A percentile compares a stretch with the other conserved stretches of the same genome.
phyloP scores from a whole-genome alignment of 345 rosid genomes.

The Zanthoxylum bungeanum region DNA sequence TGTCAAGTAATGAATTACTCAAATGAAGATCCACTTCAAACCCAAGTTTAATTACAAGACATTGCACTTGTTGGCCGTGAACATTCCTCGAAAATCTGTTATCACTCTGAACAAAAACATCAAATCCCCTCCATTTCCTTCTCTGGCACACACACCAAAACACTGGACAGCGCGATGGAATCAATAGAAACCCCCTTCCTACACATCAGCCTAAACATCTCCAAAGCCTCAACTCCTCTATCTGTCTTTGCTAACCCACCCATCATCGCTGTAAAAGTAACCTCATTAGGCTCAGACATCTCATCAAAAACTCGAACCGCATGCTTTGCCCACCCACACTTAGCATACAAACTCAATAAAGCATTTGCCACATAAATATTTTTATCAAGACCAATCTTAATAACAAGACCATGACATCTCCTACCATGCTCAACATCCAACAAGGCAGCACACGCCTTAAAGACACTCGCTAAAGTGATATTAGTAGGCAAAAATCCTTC shows the following conservation, averaged over 20 bases:
- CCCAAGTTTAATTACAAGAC: conserved; percentile 54
- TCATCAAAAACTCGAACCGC: conserved; percentile 42
- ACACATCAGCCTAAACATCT: conserved; percentile 51
- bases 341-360: conserved; percentile 63
- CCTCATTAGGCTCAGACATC: conserved; percentile 51
- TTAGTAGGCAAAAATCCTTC: conserved; percentile 59
- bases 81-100: conserved; percentile 12
- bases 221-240: conserved; percentile 51
- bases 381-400: conserved; percentile 60
- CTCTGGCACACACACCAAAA: conserved; percentile 53
- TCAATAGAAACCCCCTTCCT: conserved; percentile 49
- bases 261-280: conserved; percentile 54
- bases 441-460: conserved; percentile 59
- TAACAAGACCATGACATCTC: conserved; percentile 51
- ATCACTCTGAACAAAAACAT: conserved; percentile 16
- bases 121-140: conserved; percentile 24
- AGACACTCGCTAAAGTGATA: conserved; percentile 68
- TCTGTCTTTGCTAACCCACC: conserved; percentile 48
- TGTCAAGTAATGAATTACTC: conserved; percentile 58
- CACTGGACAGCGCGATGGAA: conserved; percentile 56
- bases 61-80: conserved; percentile 54
- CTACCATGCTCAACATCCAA: conserved; percentile 43
- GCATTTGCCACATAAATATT: conserved; percentile 70
- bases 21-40: conserved; percentile 52
- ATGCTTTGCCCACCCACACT: conserved; percentile 44